phyloP scores from a whole-genome alignment of 2,329 filamentous ascomycete genomes.

The Sarocladium brachiariae region DNA sequence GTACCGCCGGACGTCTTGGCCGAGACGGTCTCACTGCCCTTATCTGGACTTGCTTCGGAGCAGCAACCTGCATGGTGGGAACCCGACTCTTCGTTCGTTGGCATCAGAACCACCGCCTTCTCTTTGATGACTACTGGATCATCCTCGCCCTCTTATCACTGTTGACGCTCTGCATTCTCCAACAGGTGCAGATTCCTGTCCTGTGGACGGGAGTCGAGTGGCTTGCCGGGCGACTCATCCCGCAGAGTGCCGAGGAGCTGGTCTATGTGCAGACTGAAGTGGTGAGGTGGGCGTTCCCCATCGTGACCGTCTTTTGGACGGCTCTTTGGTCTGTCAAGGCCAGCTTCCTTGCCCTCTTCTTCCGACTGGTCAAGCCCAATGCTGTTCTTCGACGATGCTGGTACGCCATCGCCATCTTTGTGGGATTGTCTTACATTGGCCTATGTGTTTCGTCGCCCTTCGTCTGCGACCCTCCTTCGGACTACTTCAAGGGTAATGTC shows the following conservation, averaged over 20 bases:
- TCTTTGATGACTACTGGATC: conserved; percentile 23
- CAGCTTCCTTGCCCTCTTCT: conserved; percentile 18
- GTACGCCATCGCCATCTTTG: conserved; percentile 10
- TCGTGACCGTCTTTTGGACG: conserved; percentile 19
- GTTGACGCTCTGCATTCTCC: conserved; percentile 13
- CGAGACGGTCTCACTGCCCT: conserved; percentile 17
- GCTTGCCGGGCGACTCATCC: not conserved
- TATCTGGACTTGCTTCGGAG: conserved; percentile 20
- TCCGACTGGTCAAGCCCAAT: conserved; percentile 14
- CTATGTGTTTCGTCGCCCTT: not conserved
- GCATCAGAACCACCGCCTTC: conserved; percentile 12
- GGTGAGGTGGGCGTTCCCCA: conserved; percentile 14
- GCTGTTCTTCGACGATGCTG: conserved; percentile 13
- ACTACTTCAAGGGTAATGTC: not conserved
- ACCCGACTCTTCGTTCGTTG: conserved; percentile 20
- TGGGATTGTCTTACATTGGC: not conserved
- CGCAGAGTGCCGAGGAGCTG: not conserved
- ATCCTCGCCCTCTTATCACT: conserved; percentile 18
- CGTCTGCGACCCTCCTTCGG: not conserved
- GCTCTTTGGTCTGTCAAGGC: conserved; percentile 19
- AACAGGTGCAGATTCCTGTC: conserved; percentile 12
- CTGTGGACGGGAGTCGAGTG: not conserved
- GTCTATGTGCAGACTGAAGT: not conserved
- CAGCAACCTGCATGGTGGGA: conserved; percentile 18
- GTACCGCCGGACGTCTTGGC: not conserved